Evolutionary conservation across 208 protist genomes (phyloP).

Genomic region (Wallacemonas sp.): DNA sequence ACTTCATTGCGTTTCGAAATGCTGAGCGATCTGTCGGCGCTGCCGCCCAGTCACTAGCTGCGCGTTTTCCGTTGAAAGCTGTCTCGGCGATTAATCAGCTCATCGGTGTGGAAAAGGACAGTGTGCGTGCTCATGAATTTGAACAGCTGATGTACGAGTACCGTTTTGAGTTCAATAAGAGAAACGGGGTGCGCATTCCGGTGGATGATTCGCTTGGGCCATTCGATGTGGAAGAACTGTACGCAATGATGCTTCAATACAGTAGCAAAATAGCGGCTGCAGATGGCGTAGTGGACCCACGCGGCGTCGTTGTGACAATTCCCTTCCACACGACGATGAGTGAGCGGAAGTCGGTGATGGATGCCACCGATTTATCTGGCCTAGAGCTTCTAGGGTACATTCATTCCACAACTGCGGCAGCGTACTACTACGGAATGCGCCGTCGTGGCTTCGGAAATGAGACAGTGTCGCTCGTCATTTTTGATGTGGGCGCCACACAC

Average conservation of each 20-base stretch:
- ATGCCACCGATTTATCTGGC: constrained; percentile 81
- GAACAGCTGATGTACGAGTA: constrained; percentile 44
- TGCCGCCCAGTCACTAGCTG: constrained; percentile 80
- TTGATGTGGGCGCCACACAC: constrained; percentile 87
- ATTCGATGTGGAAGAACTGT: constrained; percentile 87
- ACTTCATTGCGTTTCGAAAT: constrained; percentile 88
- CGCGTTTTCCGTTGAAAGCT: constrained; percentile 84
- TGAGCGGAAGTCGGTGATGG: constrained; percentile 86
- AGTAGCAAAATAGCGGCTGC: constrained; percentile 44
- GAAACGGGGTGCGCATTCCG: constrained; percentile 47
- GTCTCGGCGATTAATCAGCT: constrained; percentile 69
- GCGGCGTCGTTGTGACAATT: constrained; percentile 87
- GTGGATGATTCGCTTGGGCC: constrained; percentile 45
- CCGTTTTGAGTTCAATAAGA: constrained; percentile 40
- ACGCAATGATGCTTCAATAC: constrained; percentile 86
- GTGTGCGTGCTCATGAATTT: constrained; percentile 37
- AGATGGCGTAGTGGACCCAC: constrained; percentile 50
- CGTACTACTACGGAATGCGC: constrained; percentile 87
- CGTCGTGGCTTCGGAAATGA: constrained; percentile 76
- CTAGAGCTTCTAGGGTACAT: constrained; percentile 89
- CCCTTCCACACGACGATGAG: constrained; percentile 82
- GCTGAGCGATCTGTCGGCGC: constrained; percentile 91
- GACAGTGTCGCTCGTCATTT: constrained; percentile 74
- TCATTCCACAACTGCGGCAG: constrained; percentile 90
- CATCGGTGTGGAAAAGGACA: constrained; percentile 41